Conservation (phyloP, 1,139 yeast species). For the Suhomyces bribrorum region DNA sequence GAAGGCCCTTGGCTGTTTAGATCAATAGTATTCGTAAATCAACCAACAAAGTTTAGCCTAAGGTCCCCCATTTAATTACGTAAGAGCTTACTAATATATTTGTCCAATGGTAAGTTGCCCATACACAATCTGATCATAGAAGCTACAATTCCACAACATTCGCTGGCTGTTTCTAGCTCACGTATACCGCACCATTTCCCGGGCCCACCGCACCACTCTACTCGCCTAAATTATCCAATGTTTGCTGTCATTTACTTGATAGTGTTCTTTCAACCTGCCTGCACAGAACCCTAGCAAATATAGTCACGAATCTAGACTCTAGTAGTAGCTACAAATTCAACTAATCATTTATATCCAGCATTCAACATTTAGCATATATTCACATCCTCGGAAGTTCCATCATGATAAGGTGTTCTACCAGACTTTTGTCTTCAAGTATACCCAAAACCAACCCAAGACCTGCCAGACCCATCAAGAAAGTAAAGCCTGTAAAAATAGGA, state of each 20-base stretch:
- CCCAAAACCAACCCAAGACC: slow-evolving; percentile 6
- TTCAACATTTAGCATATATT: no score
- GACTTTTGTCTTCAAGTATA: slow-evolving; percentile 1
- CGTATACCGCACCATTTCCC: no score
- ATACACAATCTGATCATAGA: neutral
- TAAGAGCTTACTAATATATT: neutral
- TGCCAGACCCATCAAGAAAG: slow-evolving; percentile 4
- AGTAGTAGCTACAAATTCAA: no score
- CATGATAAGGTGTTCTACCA: slow-evolving; percentile 1
- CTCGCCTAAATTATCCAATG: no score
- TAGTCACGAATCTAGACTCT: neutral
- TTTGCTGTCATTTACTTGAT: no score
- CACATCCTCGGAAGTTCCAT: no score
- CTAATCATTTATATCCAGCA: no score
- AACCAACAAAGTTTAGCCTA: no score
- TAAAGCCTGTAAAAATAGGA: slow-evolving; percentile 5
- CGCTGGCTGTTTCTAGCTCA: no score
- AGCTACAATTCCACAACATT: no score
- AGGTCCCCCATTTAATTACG: neutral
- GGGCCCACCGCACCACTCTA: no score
- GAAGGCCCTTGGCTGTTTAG: slow-evolving; percentile 24
- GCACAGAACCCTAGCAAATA: neutral
- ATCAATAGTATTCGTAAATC: neutral
- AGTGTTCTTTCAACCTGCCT: no score
- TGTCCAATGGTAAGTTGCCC: neutral